Percentiles rank a stretch among this genome's conserved stretches.
Evolutionary conservation across 2,329 filamentous ascomycete species (phyloP).

Genomic region (Fusarium napiforme): DNA sequence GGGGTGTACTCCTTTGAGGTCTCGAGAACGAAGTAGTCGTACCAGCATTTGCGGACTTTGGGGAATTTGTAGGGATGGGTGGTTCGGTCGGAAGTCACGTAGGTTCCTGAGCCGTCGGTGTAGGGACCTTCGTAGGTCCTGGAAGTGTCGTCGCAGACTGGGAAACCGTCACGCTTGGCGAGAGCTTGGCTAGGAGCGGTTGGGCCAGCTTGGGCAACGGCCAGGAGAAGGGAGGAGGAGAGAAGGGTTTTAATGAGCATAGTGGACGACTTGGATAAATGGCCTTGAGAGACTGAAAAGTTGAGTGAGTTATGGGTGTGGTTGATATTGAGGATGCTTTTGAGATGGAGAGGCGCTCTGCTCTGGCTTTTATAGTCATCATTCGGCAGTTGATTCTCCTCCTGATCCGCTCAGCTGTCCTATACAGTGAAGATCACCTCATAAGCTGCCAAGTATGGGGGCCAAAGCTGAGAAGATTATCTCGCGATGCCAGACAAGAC

Average conservation of each 20-base stretch:
- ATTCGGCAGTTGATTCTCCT: neutral
- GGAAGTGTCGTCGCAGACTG: neutral
- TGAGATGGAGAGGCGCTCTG: too few relatives aligned
- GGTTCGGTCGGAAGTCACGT: neutral
- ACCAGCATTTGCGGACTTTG: slow-evolving; percentile 14
- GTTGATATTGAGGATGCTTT: too few relatives aligned
- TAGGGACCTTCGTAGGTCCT: neutral
- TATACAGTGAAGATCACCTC: neutral
- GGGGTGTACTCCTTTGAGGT: neutral
- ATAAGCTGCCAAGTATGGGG: neutral
- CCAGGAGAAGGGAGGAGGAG: neutral
- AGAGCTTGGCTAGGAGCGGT: neutral
- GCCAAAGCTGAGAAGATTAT: neutral
- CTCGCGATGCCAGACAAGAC: neutral
- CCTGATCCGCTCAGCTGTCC: fast-evolving
- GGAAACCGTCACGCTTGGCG: neutral
- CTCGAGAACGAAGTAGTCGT: slow-evolving; percentile 13
- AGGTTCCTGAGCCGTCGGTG: slow-evolving; percentile 4
- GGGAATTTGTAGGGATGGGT: slow-evolving; percentile 17
- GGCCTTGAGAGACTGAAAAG: neutral
- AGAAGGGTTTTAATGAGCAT: neutral
- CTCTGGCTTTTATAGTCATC: neutral
- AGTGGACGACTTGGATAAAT: fast-evolving
- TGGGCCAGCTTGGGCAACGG: neutral
- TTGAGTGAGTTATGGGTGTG: too few relatives aligned